Evolutionary conservation across 2,329 filamentous ascomycete genomes (phyloP), one percentile per base, ranked within the genome.

Genomic region (Chaetomium strumarium): DNA sequence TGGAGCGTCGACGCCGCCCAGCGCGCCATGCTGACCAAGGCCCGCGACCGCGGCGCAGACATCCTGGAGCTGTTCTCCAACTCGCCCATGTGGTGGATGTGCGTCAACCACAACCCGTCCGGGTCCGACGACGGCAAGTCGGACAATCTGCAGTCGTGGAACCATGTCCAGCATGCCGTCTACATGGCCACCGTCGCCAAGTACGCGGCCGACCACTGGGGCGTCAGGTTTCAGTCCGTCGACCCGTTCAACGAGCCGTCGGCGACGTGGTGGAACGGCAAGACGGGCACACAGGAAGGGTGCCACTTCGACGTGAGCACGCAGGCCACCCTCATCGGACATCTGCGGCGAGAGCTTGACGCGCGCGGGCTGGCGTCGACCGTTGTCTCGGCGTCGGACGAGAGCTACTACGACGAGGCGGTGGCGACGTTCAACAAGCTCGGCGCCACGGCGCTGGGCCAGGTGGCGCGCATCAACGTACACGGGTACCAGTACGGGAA

Each of bases 81-180:
- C 33, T 46, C 43, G 31, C 43, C 43, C 16, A 46, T 46, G 43
- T 46, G 43, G 43, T 46, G 43, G 43, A 46, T 46, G 43, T 46
- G 43, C 43, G 37, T 37, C 12, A 46, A 46, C 33, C 43, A 46
- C 43, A 46, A 46, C 43, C 43, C 43, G 12, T 46, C 43, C 19
- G 43, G 43, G 12, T 16, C 43, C 31, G 16, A 12, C 33, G 43
- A 46, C 34, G 43, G 43, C 2, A 16, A 17, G 17, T 24, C 24
- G 24, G 43, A 46, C 31, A 46, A 46, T 31, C 36, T 46, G 17
- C 43, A 46, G 33, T 46, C 43, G 16, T 46, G 43, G 43, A 46
- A 46, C 19, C 31, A 37, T 5, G 43, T 29, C 12, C 31, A 46
- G 33, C 43, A 46, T 17, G 43, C 43, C 43, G 1, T 46, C 19